These are phyloP conservation scores for Dicorynia guianensis DNA, from an alignment of 306 rosid species.

Conservation along the genomic window DNA sequence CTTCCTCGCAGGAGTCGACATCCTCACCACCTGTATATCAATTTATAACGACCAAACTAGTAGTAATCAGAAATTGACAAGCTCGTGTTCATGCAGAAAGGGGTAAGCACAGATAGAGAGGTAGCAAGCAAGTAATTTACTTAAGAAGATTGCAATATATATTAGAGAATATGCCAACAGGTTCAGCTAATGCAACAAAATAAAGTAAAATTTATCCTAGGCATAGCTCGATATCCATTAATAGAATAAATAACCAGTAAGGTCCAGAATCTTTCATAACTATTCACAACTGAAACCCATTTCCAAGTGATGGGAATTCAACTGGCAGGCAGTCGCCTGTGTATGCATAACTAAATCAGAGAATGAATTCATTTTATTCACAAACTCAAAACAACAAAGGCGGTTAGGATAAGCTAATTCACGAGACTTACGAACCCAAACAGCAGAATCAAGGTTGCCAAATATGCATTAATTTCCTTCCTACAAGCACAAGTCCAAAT, in stretches of 20 bases:
- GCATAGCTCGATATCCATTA: neutral
- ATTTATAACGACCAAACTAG: slow-evolving; percentile 25
- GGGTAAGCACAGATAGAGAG: neutral
- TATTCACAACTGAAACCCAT: slow-evolving; percentile 1
- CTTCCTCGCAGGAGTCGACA: slow-evolving; percentile 84
- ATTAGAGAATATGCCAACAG: neutral
- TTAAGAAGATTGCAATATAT: slow-evolving; percentile 8
- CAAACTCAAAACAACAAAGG: neutral
- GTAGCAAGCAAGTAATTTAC: neutral
- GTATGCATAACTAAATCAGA: neutral
- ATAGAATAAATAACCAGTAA: neutral
- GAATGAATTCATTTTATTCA: neutral
- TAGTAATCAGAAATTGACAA: neutral
- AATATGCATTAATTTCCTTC: neutral
- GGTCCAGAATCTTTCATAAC: slow-evolving; percentile 11
- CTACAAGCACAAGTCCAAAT: slow-evolving; percentile 7
- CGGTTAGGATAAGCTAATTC: neutral
- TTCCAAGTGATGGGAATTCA: neutral
- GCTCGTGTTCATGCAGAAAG: neutral
- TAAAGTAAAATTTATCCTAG: neutral
- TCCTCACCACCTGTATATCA: slow-evolving; percentile 64
- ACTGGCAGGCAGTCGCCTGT: neutral
- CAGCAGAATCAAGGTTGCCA: neutral
- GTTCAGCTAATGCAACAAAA: neutral
- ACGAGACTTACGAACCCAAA: neutral